Base-by-base conservation (phyloP, 2,329 filamentous ascomycete species). In the Venturiaceae sp. region DNA sequence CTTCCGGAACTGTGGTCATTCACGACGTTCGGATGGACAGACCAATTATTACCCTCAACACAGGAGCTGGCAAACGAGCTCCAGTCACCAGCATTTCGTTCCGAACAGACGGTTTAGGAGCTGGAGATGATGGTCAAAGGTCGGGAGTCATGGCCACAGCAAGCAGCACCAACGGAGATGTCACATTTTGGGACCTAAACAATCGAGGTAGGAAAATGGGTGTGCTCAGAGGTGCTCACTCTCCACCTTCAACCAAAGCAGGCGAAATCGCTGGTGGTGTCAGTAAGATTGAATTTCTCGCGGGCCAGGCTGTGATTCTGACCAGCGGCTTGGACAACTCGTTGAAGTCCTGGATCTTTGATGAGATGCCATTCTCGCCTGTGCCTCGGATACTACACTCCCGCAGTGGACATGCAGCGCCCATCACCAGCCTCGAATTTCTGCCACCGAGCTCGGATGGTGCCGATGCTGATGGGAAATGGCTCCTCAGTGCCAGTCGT, bases 121-220 rank as follows among this genome's bases (percentile, higher is more conserved):
- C 94, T 16, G 92, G 92, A 7, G 84, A 90, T 34, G 90, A 96
- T 71, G 92, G 92, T 0, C 83, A 85, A 58, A 65, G 86, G 64
- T 83, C 91, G 36, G 94, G 94, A 57, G 90, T 96, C 58, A 96
- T 99, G 91, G 92, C 92, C 7, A 97, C 94, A 0, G 85, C 90
- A 8, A 91, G 89, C 23, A 77, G 79, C 28, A 79, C 82, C 3
- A 92, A 83, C 61, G 92, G 94, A 34, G 94, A 99, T 71, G 83
- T 99, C 47, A 95, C 90, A 0, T 87, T 99, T 63, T 99, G 94
- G 94, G 94, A 99, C 70, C 78, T 99, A 59, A 96, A 96, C 69
- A 81, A 87, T 37, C 91, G 91, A 16, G 91, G 91, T 5, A 85
- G 90, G 65, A 85, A 96, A 58, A 89, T 88, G 74, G 92, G 94